A percentile compares a stretch with the other conserved stretches of the same genome.
Evolutionary conservation across 2,329 filamentous ascomycete species (phyloP).

Genomic region (Pseudocercospora eumusae): DNA sequence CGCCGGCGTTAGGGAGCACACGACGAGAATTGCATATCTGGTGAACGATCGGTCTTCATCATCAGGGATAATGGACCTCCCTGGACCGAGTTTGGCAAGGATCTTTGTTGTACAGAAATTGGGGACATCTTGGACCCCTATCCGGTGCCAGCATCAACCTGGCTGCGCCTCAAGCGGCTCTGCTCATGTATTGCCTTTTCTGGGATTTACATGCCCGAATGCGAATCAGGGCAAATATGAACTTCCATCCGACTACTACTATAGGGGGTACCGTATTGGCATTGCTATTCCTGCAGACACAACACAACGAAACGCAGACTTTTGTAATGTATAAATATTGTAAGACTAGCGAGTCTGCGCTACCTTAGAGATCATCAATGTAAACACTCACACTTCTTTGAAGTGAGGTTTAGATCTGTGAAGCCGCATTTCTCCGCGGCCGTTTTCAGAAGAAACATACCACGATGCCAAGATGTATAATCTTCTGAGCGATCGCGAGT

Average conservation of each 20-base stretch:
- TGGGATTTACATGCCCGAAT: not conserved
- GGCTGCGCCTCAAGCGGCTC: not conserved
- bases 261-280: constrained; percentile 8
- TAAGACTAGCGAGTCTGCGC: not conserved
- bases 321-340: not conserved
- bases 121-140: not conserved
- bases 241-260: not conserved
- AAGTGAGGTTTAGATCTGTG: not conserved
- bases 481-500: not conserved
- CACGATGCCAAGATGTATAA: not conserved
- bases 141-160: constrained; percentile 3
- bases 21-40: constrained; percentile 1
- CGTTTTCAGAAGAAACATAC: not conserved
- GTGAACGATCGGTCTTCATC: constrained; percentile 1
- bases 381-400: not conserved
- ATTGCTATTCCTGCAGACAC: constrained; percentile 5
- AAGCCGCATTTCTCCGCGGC: not conserved
- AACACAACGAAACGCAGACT: not conserved
- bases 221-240: constrained; percentile 3
- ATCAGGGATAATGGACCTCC: constrained; percentile 13
- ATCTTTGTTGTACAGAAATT: constrained; percentile 5
- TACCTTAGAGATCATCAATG: not conserved
- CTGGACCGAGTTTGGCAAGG: not conserved
- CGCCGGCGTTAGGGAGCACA: constrained; percentile 12
- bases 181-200: not conserved